Evolutionary conservation across 2,329 filamentous ascomycete species (phyloP), one percentile per base, ranked within the genome.

Genomic region (Aureobasidium pullulans): DNA sequence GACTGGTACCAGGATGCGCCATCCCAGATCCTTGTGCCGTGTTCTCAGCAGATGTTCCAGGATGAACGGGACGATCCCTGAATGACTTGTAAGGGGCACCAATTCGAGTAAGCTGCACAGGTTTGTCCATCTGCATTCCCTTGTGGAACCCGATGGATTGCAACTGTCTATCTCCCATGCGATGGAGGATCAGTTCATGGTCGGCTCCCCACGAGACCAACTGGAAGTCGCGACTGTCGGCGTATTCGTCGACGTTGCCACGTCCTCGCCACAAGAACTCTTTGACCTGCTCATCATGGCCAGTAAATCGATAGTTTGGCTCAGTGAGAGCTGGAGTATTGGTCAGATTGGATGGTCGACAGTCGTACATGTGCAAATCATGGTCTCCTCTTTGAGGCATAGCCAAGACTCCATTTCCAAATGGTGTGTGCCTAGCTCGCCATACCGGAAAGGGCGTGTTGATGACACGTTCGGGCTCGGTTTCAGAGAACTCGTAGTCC

Each of bases 121-220:
- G 86, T 40, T 84, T 84, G 6, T 80, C 80, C 19, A 86, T 82
- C 3, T 80, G 79, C 54, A 79, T 80, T 4, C 89, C 90, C 69
- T 86, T 90, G 47, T 84, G 77, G 69, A 89, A 88, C 3, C 89
- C 90, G 15, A 95, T 86, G 1, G 82, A 78, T 60, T 83, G 78
- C 0, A 94, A 76, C 32, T 85, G 77, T 29, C 84, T 76, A 1
- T 83, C 75, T 42, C 89, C 82, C 19, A 91, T 81, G 49, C 84
- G 85, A 69, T 96, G 89, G 31, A 96, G 78, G 50, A 88, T 86
- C 32, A 96, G 77, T 67, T 91, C 84, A 64, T 88, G 88, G 70
- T 96, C 93, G 50, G 89, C 86, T 29, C 91, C 91, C 92, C 92
- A 96, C 0, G 92, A 92, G 0, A 96, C 89, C 16, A 96, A 79